Conservation (phyloP, 257 asterid genomes). For the Solanum tarapatanum region DNA sequence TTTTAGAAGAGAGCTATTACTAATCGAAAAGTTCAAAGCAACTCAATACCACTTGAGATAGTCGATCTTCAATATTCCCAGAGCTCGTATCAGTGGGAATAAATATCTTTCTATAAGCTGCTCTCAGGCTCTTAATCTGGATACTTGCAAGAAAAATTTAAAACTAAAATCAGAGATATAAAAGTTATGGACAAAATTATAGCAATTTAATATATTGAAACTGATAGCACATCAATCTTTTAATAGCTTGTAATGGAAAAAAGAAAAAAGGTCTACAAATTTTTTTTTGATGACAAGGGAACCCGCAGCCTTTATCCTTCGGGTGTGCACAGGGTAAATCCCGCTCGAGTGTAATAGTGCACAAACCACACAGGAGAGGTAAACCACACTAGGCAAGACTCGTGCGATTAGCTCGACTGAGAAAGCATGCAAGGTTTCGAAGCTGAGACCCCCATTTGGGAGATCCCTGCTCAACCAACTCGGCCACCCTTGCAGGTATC, state of each 20-base stretch:
- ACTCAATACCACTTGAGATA: constrained; percentile 51
- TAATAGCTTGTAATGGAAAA: background rate
- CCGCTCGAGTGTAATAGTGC: background rate
- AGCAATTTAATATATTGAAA: background rate
- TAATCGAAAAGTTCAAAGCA: background rate
- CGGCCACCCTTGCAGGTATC: background rate
- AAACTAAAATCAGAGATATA: background rate
- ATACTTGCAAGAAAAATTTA: background rate
- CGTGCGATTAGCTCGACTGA: background rate
- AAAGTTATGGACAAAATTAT: background rate
- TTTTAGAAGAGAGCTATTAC: background rate
- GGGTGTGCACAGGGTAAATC: background rate
- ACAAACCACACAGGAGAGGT: too few species aligned
- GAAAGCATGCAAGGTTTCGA: background rate
- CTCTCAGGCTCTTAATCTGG: constrained; percentile 73
- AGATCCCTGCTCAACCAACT: background rate
- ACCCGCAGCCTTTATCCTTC: background rate
- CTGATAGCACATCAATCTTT: background rate
- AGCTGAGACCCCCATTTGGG: background rate
- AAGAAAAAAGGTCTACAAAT: background rate
- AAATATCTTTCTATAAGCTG: constrained; percentile 75
- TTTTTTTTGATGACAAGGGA: background rate
- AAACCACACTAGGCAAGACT: background rate
- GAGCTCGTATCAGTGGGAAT: constrained; percentile 33
- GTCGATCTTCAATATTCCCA: constrained; percentile 59